These are phyloP conservation scores for Gryganskiella cystojenkinii DNA, from an alignment of 192 early-diverging fungal genomes.

Conservation along the genomic window DNA sequence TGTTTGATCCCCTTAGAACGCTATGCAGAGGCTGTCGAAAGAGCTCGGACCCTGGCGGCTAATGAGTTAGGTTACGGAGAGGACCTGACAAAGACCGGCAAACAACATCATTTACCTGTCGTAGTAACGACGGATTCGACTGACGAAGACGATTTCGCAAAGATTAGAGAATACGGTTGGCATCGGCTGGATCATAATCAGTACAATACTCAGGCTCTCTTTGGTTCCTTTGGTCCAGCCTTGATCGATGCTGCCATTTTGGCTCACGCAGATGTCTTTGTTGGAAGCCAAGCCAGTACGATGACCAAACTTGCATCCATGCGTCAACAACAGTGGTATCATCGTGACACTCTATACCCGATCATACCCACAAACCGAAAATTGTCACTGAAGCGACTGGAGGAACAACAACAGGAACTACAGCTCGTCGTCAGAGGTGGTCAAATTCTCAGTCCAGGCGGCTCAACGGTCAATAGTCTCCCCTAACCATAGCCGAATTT, in stretches of 20 bases:
- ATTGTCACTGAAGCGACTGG: not conserved
- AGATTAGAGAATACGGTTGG: conserved; percentile 27
- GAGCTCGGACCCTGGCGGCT: conserved; percentile 6
- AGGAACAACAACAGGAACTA: not conserved
- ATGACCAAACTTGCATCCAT: conserved; percentile 24
- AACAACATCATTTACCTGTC: conserved; percentile 15
- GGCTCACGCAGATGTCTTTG: conserved; percentile 42
- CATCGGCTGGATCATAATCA: conserved; percentile 34
- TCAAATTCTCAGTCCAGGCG: not conserved
- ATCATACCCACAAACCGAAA: not conserved
- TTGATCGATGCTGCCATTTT: conserved; percentile 38
- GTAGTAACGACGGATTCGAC: conserved; percentile 36
- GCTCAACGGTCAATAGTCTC: no score
- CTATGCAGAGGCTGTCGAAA: conserved; percentile 13
- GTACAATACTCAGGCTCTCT: conserved; percentile 6
- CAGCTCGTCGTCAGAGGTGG: not conserved
- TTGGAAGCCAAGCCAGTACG: conserved; percentile 12
- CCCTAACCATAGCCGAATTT: no score
- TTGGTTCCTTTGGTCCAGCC: conserved; percentile 31
- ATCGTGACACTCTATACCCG: conserved; percentile 10
- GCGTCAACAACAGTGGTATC: conserved; percentile 29
- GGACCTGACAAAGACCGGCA: no score
- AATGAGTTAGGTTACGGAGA: not conserved
- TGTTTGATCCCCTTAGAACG: conserved; percentile 20
- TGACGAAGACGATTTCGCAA: conserved; percentile 11